A percentile compares a stretch with the other conserved stretches of the same genome.
These are phyloP conservation scores for Leishmania amazonensis DNA, from an alignment of 208 protist genomes.

Conservation along the genomic window DNA sequence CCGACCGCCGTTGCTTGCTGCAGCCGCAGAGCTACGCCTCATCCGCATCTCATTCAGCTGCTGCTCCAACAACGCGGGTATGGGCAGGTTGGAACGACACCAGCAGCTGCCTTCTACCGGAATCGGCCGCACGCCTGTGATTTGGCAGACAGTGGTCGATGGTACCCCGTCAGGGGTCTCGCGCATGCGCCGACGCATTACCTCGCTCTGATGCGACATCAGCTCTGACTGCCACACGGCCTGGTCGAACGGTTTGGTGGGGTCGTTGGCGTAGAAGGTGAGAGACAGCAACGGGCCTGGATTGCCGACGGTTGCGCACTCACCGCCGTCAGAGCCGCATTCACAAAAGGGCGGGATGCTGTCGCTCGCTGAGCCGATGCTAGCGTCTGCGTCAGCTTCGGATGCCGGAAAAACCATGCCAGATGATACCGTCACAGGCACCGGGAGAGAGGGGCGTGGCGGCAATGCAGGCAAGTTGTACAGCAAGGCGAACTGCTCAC, in stretches of 20 bases:
- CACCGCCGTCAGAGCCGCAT: conserved; percentile 6
- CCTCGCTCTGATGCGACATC: conserved; percentile 30
- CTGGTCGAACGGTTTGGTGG: conserved; percentile 37
- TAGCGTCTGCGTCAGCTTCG: background rate
- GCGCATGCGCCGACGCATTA: conserved; percentile 21
- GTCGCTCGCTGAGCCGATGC: background rate
- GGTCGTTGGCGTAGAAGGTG: conserved; percentile 69
- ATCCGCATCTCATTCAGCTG: conserved; percentile 37
- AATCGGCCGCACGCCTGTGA: conserved; percentile 48
- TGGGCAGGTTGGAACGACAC: conserved; percentile 48
- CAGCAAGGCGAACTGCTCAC: conserved; percentile 59
- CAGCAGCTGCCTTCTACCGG: conserved; percentile 54
- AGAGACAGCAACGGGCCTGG: conserved; percentile 61
- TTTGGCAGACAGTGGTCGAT: conserved; percentile 33
- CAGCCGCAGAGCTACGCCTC: conserved; percentile 7
- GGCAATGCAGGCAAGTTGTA: conserved; percentile 38
- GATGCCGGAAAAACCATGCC: conserved; percentile 2
- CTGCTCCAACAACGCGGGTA: conserved; percentile 48
- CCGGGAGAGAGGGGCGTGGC: conserved; percentile 1
- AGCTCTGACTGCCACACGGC: conserved; percentile 41
- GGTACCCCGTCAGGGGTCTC: conserved; percentile 14
- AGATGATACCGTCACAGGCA: background rate
- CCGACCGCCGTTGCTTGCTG: background rate
- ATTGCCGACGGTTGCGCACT: background rate
- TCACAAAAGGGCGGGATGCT: conserved; percentile 17